Percentiles rank a stretch among this genome's conserved stretches.
phyloP scores from a whole-genome alignment of 805 yeast genomes.

The Peterozyma xylosa region DNA sequence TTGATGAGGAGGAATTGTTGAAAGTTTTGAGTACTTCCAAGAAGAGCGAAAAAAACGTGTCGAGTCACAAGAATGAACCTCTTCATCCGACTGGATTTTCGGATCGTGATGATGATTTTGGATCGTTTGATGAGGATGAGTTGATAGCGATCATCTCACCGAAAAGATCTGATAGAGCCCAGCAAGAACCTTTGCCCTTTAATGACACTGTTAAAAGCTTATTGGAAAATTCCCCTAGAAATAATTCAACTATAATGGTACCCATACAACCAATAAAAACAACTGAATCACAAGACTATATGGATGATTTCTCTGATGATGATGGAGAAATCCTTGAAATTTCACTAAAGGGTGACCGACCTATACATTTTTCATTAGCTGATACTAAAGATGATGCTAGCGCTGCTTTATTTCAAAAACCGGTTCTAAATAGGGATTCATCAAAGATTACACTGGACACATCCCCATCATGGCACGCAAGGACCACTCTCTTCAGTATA shows the following conservation, averaged over 20 bases:
- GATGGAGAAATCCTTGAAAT: too few species aligned
- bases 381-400: not conserved
- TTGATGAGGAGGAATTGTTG: conserved; percentile 3
- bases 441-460: not conserved
- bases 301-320: too few species aligned
- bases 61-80: not conserved
- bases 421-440: not conserved
- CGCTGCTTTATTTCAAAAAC: conserved; percentile 3
- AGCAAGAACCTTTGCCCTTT: not conserved
- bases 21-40: not conserved
- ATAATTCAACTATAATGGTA: too few species aligned
- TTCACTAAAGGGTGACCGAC: too few species aligned
- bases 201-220: too few species aligned
- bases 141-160: not conserved
- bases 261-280: too few species aligned
- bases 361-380: not conserved
- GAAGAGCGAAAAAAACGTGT: not conserved
- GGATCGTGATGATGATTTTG: too few species aligned
- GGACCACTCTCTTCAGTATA: not conserved
- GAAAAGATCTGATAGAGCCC: not conserved
- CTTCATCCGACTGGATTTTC: too few species aligned
- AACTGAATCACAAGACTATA: too few species aligned
- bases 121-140: not conserved
- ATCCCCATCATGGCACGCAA: not conserved
- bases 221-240: too few species aligned